Conservation (phyloP, 2,329 filamentous ascomycete genomes). For the Byssothecium circinans region DNA sequence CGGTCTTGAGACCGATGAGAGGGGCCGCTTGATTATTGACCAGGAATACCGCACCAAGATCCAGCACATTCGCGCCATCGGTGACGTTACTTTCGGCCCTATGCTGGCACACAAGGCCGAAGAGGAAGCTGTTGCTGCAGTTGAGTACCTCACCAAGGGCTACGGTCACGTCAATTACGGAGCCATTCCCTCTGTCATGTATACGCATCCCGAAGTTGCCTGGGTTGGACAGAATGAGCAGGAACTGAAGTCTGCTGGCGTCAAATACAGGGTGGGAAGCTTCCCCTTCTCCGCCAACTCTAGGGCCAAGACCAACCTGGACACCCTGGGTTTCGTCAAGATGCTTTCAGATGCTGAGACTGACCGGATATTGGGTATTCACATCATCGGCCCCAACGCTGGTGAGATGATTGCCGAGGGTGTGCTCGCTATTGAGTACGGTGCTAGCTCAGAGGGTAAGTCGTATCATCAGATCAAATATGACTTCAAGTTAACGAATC, state of each 20-base stretch:
- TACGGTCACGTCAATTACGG: conserved; percentile 99
- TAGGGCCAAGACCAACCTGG: conserved; percentile 96
- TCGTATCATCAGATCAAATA: conserved; percentile 40
- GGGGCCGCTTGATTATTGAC: conserved; percentile 94
- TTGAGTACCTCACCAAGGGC: conserved; percentile 98
- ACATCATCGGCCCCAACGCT: conserved; percentile 94
- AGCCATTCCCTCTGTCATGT: conserved; percentile 98
- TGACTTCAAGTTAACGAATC: conserved; percentile 15
- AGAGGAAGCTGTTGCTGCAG: conserved; percentile 90
- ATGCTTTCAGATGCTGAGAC: conserved; percentile 96
- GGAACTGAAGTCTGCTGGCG: conserved; percentile 84
- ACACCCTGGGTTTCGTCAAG: conserved; percentile 95
- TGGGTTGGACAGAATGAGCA: conserved; percentile 99
- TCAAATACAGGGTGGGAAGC: conserved; percentile 88
- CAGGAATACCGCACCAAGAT: conserved; percentile 98
- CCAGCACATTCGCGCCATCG: conserved; percentile 94
- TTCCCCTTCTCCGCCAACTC: conserved; percentile 99
- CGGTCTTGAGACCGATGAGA: conserved; percentile 87
- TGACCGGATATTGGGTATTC: conserved; percentile 89
- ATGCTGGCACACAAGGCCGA: conserved; percentile 99
- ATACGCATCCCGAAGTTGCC: conserved; percentile 96
- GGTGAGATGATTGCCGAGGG: conserved; percentile 99
- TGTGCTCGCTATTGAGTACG: conserved; percentile 92
- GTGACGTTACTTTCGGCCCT: conserved; percentile 93
- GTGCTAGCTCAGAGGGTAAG: conserved; percentile 88